phyloP scores from a whole-genome alignment of 306 rosid species.

The Rosa rugosa region DNA sequence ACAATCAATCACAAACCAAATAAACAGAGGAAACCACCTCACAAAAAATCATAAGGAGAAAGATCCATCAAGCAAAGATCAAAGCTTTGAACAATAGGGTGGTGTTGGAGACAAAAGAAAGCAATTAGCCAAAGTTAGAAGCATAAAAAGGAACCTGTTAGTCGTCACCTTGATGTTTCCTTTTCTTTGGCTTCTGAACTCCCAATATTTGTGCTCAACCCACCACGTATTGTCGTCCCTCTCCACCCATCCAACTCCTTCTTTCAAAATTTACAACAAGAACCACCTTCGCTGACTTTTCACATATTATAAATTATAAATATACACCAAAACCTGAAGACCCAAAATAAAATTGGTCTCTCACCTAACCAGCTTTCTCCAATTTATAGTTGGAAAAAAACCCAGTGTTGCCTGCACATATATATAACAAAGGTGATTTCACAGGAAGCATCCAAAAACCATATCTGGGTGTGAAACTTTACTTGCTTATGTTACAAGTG shows the following conservation, averaged over 20 bases:
- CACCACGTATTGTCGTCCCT: constrained; percentile 48
- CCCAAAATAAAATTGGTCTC: background rate
- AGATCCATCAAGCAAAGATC: background rate
- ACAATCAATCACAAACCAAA: constrained; percentile 11
- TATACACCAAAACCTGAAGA: background rate
- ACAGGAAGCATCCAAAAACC: constrained; percentile 10
- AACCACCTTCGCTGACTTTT: constrained; percentile 21
- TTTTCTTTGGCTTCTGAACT: constrained; percentile 19
- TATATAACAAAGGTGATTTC: background rate
- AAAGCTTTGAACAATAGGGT: background rate
- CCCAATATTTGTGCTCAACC: constrained; percentile 58
- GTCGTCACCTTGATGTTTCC: constrained; percentile 5
- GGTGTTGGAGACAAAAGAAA: background rate
- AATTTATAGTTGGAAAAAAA: background rate
- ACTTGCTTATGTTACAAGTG: background rate
- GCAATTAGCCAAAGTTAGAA: constrained; percentile 13
- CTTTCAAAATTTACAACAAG: background rate
- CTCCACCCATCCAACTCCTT: constrained; percentile 13
- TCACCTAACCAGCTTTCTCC: background rate
- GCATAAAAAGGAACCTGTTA: constrained; percentile 21
- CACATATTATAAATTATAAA: background rate
- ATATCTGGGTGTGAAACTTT: background rate
- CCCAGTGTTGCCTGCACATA: background rate
- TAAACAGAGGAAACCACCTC: background rate
- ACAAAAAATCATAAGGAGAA: background rate